Conservation (phyloP, 148 eudicot species). For the Arctostaphylos glauca region DNA sequence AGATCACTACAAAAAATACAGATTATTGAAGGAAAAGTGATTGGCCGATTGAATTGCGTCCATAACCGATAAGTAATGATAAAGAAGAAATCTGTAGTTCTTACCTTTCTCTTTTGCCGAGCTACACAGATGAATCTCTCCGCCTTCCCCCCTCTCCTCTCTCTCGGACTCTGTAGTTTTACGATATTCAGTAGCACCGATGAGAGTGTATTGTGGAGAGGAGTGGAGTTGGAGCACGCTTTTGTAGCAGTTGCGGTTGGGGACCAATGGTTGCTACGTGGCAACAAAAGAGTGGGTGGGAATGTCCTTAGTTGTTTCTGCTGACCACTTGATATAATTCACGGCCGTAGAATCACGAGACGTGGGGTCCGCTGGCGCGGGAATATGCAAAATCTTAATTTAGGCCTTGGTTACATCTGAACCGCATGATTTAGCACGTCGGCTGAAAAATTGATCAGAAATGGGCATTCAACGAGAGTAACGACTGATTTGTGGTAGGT, state of each 20-base stretch:
- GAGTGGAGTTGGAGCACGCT: neutral
- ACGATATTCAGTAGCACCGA: neutral
- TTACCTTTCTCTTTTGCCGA: neutral
- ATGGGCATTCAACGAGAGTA: neutral
- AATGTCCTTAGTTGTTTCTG: neutral
- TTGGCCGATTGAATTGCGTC: neutral
- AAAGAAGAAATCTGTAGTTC: neutral
- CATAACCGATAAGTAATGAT: neutral
- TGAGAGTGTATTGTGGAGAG: neutral
- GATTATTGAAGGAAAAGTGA: neutral
- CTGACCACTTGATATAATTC: neutral
- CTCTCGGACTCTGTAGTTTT: neutral
- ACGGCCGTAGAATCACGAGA: conserved; percentile 4
- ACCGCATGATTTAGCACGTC: neutral
- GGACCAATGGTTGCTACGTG: neutral
- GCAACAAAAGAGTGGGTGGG: neutral
- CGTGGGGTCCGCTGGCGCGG: neutral
- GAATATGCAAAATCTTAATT: neutral
- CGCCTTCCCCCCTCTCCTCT: neutral
- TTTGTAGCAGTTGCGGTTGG: neutral
- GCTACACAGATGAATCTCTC: neutral
- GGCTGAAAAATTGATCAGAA: neutral
- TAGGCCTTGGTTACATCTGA: neutral
- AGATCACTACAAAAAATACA: neutral
- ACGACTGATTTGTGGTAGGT: neutral